Evolutionary conservation across 2,329 filamentous ascomycete genomes (phyloP), one percentile per base, ranked within the genome.

Genomic region (Aspergillus piperis): DNA sequence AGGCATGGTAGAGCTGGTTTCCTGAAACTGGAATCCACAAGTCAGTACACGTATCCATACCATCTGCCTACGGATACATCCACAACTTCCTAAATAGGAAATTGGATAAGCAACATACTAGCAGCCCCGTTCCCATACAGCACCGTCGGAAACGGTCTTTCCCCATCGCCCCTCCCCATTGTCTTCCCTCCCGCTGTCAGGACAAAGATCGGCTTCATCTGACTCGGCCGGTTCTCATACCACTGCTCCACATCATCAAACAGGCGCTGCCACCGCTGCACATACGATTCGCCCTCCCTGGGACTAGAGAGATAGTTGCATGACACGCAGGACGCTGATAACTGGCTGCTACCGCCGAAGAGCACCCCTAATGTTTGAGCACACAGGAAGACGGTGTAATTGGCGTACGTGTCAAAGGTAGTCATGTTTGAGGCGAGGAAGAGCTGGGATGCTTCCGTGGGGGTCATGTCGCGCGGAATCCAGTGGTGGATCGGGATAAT

Each of bases 331-430:
- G 65, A 50, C 1, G 47, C 47, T 8, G 47, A 27, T 25, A 50
- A 30, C 47, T 32, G 25, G 47, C 23, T 50, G 10, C 11, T 25
- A n/a, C 11, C 13, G 32, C 47, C 66, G 53, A 71, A 71, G 6
- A 81, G 66, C 1, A 82, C 71, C 32, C 77, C 74, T 3, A 81
- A 70, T 0, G 79, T 78, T 23, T 79, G 78, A 1, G 80, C 81
- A 25, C 77, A 75, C 3, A 84, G 70, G 41, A 81, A 83, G 6
- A 84, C 81, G 1, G 80, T 75, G 61, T 80, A 81, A 57, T 83
- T 83, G 17, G 82, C 81, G 69, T 81, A 82, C n/a, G 78, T 78
- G 54, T 81, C 78, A 36, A 82, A 79, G 6, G 73, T 61, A 6
- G 51, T 55, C 23, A 60, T 57, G 21, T 68, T 71, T 3, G 69